Evolutionary conservation across 2,329 filamentous ascomycete genomes (phyloP).

Genomic region (Onygenales sp.): DNA sequence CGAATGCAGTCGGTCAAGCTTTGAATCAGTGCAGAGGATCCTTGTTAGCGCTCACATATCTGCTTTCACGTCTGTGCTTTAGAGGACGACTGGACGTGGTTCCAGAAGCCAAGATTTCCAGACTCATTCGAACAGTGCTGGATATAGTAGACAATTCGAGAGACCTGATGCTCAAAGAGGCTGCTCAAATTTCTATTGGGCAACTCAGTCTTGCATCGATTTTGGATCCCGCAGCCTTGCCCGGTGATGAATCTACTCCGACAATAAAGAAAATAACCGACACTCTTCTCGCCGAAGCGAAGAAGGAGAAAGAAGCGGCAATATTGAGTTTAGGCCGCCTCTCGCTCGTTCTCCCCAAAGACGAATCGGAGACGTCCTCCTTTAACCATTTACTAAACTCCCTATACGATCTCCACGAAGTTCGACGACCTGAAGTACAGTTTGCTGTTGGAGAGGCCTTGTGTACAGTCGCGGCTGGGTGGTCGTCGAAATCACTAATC

Average conservation of each 20-base stretch:
- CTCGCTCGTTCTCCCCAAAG: conserved; percentile 43
- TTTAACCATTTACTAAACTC: conserved; percentile 50
- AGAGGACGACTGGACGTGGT: conserved; percentile 29
- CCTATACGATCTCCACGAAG: conserved; percentile 69
- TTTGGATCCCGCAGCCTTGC: conserved; percentile 28
- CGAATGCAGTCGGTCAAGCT: conserved; percentile 50
- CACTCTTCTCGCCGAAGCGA: conserved; percentile 58
- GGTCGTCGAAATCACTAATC: conserved; percentile 71
- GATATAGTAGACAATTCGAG: conserved; percentile 45
- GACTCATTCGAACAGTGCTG: conserved; percentile 37
- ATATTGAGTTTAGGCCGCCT: conserved; percentile 74
- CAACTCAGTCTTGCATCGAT: conserved; percentile 53
- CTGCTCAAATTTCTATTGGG: conserved; percentile 48
- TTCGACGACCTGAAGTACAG: conserved; percentile 77
- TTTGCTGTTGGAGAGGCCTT: conserved; percentile 87
- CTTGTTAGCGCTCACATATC: conserved; percentile 49
- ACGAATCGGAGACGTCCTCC: conserved; percentile 22
- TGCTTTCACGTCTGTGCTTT: conserved; percentile 48
- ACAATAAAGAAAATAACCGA: conserved; percentile 45
- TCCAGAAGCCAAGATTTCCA: conserved; percentile 29
- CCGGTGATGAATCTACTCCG: conserved; percentile 15
- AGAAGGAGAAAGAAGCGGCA: conserved; percentile 71
- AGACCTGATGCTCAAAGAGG: conserved; percentile 49
- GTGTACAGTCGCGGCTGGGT: conserved; percentile 65
- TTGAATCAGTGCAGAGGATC: conserved; percentile 52